phyloP scores from a whole-genome alignment of 768 basidiomycete genomes.

The Pleurotus cornucopiae region DNA sequence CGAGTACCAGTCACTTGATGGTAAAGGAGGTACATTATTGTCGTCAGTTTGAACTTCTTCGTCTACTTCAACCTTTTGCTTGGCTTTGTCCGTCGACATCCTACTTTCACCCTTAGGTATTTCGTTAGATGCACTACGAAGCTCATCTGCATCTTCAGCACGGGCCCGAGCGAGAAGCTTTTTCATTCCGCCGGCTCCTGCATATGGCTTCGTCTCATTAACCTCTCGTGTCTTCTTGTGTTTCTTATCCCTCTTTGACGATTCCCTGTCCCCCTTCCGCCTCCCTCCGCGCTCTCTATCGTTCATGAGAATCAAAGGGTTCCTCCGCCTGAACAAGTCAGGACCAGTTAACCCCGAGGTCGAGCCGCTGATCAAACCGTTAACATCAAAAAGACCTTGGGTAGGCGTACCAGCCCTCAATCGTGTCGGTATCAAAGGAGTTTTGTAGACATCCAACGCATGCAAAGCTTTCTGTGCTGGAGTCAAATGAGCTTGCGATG shows the following conservation, averaged over 20 bases:
- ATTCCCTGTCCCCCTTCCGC: slow-evolving; percentile 33
- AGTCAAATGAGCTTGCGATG: slow-evolving; percentile 19
- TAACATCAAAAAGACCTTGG: slow-evolving; percentile 23
- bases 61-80: slow-evolving; percentile 24
- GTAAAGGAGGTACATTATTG: slow-evolving; percentile 26
- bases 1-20: slow-evolving; percentile 15
- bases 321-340: slow-evolving; percentile 58
- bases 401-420: slow-evolving; percentile 29
- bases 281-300: slow-evolving; percentile 21
- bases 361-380: slow-evolving; percentile 30
- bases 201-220: slow-evolving; percentile 70
- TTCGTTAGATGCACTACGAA: background rate
- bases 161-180: slow-evolving; percentile 55
- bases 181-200: slow-evolving; percentile 76
- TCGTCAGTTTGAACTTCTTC: slow-evolving; percentile 27
- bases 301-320: slow-evolving; percentile 52
- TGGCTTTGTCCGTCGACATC: slow-evolving; percentile 49
- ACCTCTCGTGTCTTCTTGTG: slow-evolving; percentile 33
- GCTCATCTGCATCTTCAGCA: background rate
- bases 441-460: slow-evolving; percentile 75
- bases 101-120: slow-evolving; percentile 24
- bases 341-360: slow-evolving; percentile 30
- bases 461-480: slow-evolving; percentile 66
- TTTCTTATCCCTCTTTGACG: slow-evolving; percentile 35
- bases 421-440: slow-evolving; percentile 67